Conservation (phyloP, 2,329 filamentous ascomycete species). For the Venturia oleaginea region DNA sequence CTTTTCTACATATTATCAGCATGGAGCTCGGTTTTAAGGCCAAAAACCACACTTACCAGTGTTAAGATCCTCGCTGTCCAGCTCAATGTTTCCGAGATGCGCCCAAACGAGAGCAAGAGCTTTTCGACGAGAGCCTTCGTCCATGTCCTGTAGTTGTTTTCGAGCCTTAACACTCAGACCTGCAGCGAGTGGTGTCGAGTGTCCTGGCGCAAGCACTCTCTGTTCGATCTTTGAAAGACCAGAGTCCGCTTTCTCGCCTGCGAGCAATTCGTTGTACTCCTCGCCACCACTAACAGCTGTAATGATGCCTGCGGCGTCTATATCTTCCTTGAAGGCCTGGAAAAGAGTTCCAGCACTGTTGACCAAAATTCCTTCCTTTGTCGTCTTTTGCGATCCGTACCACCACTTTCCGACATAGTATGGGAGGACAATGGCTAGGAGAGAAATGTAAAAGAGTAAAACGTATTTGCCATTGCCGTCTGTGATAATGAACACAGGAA, state of each 20-base stretch:
- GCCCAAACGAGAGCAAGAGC: conserved; percentile 87
- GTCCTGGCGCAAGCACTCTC: conserved; percentile 57
- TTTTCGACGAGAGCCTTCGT: conserved; percentile 74
- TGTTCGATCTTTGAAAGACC: conserved; percentile 79
- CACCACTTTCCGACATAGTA: conserved; percentile 96
- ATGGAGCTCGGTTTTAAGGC: neutral
- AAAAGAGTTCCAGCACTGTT: conserved; percentile 93
- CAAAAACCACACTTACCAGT: conserved; percentile 37
- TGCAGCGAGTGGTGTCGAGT: conserved; percentile 41
- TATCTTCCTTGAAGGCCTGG: conserved; percentile 79
- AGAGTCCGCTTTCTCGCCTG: conserved; percentile 68
- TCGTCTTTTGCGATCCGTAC: conserved; percentile 91
- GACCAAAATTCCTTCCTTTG: conserved; percentile 86
- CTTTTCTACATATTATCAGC: conserved; percentile 52
- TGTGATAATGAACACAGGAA: conserved; percentile 85
- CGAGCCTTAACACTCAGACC: conserved; percentile 66
- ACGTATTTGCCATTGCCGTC: conserved; percentile 96
- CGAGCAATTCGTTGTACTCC: conserved; percentile 71
- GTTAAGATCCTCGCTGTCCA: conserved; percentile 68
- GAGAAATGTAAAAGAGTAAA: conserved; percentile 74
- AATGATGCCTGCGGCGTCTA: conserved; percentile 71
- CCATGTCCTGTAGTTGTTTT: conserved; percentile 67
- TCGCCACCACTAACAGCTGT: conserved; percentile 74
- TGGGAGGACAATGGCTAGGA: conserved; percentile 83
- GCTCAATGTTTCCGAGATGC: conserved; percentile 79